Percentiles rank a stretch among this genome's conserved stretches.
Conservation (phyloP, 179 eudicot species). For the Silene vulgaris region DNA sequence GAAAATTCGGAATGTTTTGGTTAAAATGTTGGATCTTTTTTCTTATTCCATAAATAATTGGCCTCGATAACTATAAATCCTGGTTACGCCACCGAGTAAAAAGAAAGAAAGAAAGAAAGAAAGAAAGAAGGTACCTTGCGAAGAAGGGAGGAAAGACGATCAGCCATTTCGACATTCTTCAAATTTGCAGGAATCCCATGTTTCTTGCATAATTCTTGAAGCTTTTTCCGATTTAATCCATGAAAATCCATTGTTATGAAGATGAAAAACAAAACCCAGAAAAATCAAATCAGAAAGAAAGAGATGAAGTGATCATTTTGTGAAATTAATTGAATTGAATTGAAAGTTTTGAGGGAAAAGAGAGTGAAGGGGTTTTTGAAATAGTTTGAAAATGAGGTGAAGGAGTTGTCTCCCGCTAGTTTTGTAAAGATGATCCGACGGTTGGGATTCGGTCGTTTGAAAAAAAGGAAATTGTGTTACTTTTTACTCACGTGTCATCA, state of each 20-base stretch:
- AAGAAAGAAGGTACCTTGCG: conserved; percentile 29
- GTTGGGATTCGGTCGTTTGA: too few relatives aligned
- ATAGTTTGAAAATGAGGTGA: background rate
- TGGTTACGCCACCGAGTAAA: background rate
- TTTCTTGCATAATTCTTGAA: conserved; percentile 61
- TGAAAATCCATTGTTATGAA: conserved; percentile 48
- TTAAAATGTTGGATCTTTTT: too few relatives aligned
- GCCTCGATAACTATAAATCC: too few relatives aligned
- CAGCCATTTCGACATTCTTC: conserved; percentile 55
- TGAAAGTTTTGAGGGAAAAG: background rate
- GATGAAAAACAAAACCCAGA: background rate
- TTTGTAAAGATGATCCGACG: background rate
- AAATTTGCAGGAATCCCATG: conserved; percentile 60
- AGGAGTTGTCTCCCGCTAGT: background rate
- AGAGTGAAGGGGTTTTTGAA: background rate
- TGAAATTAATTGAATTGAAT: background rate
- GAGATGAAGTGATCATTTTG: background rate
- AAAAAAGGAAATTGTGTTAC: too few relatives aligned
- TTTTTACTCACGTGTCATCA: too few relatives aligned
- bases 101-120: too few relatives aligned
- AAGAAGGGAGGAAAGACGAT: conserved; percentile 37
- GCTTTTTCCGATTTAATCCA: conserved; percentile 45
- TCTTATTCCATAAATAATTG: too few relatives aligned
- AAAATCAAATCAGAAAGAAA: too few relatives aligned
- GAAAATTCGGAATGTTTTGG: background rate